Evolutionary conservation across 2,329 filamentous ascomycete genomes (phyloP).

Genomic region (Myriosclerotinia duriaeana): DNA sequence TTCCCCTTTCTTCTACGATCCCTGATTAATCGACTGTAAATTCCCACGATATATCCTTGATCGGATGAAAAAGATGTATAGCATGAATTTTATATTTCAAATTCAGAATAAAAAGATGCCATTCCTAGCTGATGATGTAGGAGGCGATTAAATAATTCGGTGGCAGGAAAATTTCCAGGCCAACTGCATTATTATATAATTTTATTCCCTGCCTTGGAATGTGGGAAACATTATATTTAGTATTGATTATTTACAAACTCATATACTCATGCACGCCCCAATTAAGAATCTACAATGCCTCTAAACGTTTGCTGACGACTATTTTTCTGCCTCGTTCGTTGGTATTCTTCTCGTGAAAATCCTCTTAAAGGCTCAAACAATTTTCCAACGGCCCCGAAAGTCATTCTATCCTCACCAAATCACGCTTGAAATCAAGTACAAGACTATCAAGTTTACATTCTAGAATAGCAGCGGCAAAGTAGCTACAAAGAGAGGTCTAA

Average conservation of each 20-base stretch:
- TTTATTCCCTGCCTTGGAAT: conserved; percentile 2
- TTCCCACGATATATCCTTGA: conserved; percentile 5
- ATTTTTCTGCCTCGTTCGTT: not conserved
- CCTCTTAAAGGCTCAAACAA: not conserved
- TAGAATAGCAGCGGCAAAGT: not conserved
- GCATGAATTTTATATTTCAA: conserved; percentile 17
- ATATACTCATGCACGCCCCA: not conserved
- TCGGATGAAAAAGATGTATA: not conserved
- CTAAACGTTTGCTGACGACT: not conserved
- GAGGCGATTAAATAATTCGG: not conserved
- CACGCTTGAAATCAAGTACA: not conserved
- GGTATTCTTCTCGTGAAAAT: not conserved
- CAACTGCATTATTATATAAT: not conserved
- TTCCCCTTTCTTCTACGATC: conserved; percentile 1
- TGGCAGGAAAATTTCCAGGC: not conserved
- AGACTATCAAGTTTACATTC: not conserved
- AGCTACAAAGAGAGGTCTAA: not conserved
- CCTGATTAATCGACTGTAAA: not conserved
- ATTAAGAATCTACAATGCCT: not conserved
- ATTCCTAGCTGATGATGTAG: not conserved
- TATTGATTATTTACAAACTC: not conserved
- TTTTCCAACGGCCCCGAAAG: not conserved
- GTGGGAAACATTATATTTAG: not conserved
- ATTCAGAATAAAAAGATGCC: not conserved
- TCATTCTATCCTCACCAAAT: no score